Percentiles rank a stretch among this genome's conserved stretches.
Evolutionary conservation across 805 yeast genomes (phyloP).

Genomic region (Candida sithepensis): DNA sequence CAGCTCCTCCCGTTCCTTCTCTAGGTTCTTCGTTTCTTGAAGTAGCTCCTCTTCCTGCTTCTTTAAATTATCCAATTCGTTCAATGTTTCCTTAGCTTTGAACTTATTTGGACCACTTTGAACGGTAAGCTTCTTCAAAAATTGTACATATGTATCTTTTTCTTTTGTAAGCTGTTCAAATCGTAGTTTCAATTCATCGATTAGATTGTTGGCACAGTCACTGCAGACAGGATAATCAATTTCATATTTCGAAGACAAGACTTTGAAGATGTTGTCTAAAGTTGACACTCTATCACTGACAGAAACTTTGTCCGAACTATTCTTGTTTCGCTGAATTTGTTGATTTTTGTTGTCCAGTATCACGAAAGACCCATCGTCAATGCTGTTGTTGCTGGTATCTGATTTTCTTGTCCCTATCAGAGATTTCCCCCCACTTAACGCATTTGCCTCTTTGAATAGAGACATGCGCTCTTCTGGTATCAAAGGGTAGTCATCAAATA

Average conservation of each 20-base stretch:
- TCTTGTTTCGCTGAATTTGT: constrained; percentile 10
- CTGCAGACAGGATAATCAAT: constrained; percentile 84
- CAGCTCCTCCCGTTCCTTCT: constrained; percentile 40
- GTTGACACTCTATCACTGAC: constrained; percentile 39
- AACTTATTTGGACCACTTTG: constrained; percentile 42
- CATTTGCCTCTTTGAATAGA: constrained; percentile 32
- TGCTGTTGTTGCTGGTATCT: constrained; percentile 5
- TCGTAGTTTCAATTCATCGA: constrained; percentile 60
- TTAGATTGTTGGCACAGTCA: constrained; percentile 72
- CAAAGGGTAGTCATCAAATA: constrained; percentile 24
- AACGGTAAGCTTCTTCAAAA: constrained; percentile 63
- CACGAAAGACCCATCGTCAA: constrained; percentile 30
- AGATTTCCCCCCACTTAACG: constrained; percentile 24
- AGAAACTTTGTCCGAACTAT: constrained; percentile 22
- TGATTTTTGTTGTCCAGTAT: constrained; percentile 20
- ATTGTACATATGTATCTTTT: constrained; percentile 71
- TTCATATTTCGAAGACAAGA: constrained; percentile 72
- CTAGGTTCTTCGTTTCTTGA: constrained; percentile 38
- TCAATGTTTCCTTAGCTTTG: constrained; percentile 43
- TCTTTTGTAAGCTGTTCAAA: constrained; percentile 74
- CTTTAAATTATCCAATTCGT: constrained; percentile 45
- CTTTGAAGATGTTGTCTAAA: constrained; percentile 63
- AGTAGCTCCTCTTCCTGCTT: constrained; percentile 35
- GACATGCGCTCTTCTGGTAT: constrained; percentile 39
- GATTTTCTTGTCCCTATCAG: constrained; percentile 9